Conservation (phyloP, 73 alveolate species). For the Urostyla sp. region DNA sequence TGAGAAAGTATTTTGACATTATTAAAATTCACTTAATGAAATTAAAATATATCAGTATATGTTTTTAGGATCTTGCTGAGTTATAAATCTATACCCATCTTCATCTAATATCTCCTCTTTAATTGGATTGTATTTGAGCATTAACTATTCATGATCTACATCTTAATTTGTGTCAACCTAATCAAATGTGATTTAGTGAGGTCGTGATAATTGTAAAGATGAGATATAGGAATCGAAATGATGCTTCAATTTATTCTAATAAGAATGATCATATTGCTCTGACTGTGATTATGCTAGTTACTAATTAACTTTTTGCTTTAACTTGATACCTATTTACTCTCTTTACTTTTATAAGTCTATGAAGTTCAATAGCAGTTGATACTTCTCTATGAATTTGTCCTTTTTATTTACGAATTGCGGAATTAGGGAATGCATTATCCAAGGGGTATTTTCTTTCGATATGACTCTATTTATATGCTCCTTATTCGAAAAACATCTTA, state of each 20-base stretch:
- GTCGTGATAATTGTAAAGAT: too few relatives aligned
- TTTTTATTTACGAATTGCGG: constrained; percentile 12
- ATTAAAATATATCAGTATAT: too few relatives aligned
- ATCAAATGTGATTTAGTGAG: too few relatives aligned
- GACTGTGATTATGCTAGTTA: not conserved
- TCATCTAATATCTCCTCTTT: too few relatives aligned
- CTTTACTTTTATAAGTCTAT: not conserved
- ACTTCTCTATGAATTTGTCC: constrained; percentile 39
- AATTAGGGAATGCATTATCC: not conserved
- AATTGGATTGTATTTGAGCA: too few relatives aligned
- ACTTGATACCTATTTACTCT: not conserved
- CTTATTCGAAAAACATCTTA: constrained; percentile 5
- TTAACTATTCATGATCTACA: too few relatives aligned
- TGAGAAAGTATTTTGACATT: too few relatives aligned
- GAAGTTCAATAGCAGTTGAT: constrained; percentile 19
- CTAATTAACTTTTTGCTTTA: not conserved
- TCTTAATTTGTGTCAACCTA: too few relatives aligned
- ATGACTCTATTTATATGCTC: constrained; percentile 39
- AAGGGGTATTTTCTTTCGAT: constrained; percentile 33
- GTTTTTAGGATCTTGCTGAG: too few relatives aligned
- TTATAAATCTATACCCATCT: too few relatives aligned
- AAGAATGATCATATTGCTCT: not conserved
- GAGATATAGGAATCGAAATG: constrained; percentile 32
- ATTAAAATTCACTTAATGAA: too few relatives aligned
- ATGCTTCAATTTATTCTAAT: constrained; percentile 10